Base-by-base conservation (phyloP, 345 rosid genomes). In the Raphanus raphanistrum region DNA sequence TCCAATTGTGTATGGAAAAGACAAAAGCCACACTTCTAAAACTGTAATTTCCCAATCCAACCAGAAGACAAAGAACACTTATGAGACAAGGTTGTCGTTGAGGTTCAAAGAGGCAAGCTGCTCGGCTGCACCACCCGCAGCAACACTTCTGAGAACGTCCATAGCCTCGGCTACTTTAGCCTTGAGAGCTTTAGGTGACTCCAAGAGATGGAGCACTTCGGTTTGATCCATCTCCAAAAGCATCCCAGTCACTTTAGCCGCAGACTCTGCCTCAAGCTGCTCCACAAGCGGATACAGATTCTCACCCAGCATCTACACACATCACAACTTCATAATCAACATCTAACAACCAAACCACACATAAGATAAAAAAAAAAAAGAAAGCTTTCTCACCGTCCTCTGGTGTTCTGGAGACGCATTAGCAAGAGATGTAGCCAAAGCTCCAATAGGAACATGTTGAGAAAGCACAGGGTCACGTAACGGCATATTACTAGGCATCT, bases 181-280 rank as follows among this genome's bases (percentile, higher is more conserved):
- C 77, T 85, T 92, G 61, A 94, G 89, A 71, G 97, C 93, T 57
- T 92, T 97, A 2, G 98, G 97, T 38, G 98, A 91, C 82, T 94
- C 98, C 2, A 94, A 87, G 86, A 94, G 83, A 86, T 92, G 98
- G 68, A 94, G 71, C 71, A 94, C 95, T 87, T 92, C 97, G 0
- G 98, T 88, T 82, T 92, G 97, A 36, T 94, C 98, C 98, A 94
- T 94, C 80, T 94, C 98, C 80, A 94, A 78, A 70, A 94, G 98
- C 98, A 94, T 92, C 16, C 97, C 97, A 1, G 98, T 90, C 54
- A 94, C 98, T 81, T 94, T 94, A 15, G 97, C 98, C 13, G 97
- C 95, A 35, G 95, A 84, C 31, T 90, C 97, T 54, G 89, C 89
- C 82, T 94, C 95, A 63, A 94, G 86, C 82, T 90, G 95, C 25